Conservation (phyloP, 805 yeast genomes). For the Pichia rugopelliculosa region DNA sequence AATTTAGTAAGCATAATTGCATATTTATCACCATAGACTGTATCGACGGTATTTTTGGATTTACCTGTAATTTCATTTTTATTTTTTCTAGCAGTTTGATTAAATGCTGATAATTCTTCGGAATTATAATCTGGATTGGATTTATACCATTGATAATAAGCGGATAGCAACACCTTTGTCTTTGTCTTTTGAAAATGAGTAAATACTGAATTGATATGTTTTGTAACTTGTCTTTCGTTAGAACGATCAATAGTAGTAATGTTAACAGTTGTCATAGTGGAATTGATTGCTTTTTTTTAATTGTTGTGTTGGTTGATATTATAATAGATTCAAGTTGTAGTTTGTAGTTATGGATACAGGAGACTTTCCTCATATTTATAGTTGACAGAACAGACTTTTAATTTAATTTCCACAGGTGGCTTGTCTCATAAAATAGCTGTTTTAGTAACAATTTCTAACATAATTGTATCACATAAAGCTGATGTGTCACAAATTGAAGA, state of each 20-base stretch:
- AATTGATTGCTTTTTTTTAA: not conserved
- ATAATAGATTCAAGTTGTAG: too few species aligned
- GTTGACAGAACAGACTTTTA: too few species aligned
- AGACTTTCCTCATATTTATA: not conserved
- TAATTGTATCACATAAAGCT: too few species aligned
- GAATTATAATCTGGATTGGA: conserved; percentile 1
- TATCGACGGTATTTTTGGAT: not conserved
- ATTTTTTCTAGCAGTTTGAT: conserved; percentile 2
- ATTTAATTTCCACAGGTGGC: too few species aligned
- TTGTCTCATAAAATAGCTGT: too few species aligned
- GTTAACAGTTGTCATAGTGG: not conserved
- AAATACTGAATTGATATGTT: conserved; percentile 15
- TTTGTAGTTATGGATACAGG: too few species aligned
- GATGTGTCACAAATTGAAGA: too few species aligned
- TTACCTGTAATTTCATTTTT: not conserved
- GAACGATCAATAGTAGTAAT: conserved; percentile 11
- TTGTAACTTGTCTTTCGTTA: conserved; percentile 9
- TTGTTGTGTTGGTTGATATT: not conserved
- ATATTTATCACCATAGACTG: conserved; percentile 10
- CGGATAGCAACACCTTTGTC: conserved; percentile 15
- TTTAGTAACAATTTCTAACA: too few species aligned
- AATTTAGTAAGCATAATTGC: conserved; percentile 8
- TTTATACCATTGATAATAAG: conserved; percentile 17
- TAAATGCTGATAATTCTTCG: conserved; percentile 1
- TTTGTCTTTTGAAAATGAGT: conserved; percentile 20